Base-by-base conservation (phyloP, 148 eudicot species). In the Arctostaphylos glauca region DNA sequence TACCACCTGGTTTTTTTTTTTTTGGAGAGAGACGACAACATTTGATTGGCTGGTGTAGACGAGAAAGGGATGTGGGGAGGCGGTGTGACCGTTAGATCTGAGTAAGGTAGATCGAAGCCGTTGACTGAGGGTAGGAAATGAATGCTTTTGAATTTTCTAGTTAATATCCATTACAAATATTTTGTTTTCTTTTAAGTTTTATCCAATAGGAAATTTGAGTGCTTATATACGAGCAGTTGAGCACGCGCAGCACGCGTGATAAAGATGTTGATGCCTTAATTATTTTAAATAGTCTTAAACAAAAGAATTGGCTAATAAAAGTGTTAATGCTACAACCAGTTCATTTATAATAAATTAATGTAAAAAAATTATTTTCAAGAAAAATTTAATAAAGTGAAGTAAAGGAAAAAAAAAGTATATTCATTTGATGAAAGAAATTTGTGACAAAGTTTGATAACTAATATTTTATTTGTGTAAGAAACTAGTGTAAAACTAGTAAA, bases 101-200 rank as follows among this genome's bases (percentile, higher is more conserved):
- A 46, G 31, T 12, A 66, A 67, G 83, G 4, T 15, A 38, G 67
- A 87, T 87, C 86, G 23, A 46, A 56, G n/a, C 84, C 82, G 89
- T 85, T 80, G 82, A 66, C 10, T 71, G 76, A 25, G 87, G 87
- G 85, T 85, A 85, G 87, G 87, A 80, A 87, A 87, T 85, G 87
- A 85, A 80, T 76, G 85, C 82, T 58, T 80, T 84, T 67, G 71
- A 84, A 74, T 79, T 75, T 54, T 67, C 68, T 47, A 6, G 21
- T 53, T 47, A 55, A 70, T 31, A 66, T 66, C 43, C 71, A 25
- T 6, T 79, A 18, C 25, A 7, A 46, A n/a, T 0, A 8, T 60
- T 59, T 59, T 55, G 6, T 2, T 31, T 18, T 13, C 23, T 18
- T 5, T 47, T 59, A 18, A 5, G 3, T 48, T 60, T 19, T 64